Base-by-base conservation (phyloP, 2,329 filamentous ascomycete genomes). In the Lasiodiplodia citricola region DNA sequence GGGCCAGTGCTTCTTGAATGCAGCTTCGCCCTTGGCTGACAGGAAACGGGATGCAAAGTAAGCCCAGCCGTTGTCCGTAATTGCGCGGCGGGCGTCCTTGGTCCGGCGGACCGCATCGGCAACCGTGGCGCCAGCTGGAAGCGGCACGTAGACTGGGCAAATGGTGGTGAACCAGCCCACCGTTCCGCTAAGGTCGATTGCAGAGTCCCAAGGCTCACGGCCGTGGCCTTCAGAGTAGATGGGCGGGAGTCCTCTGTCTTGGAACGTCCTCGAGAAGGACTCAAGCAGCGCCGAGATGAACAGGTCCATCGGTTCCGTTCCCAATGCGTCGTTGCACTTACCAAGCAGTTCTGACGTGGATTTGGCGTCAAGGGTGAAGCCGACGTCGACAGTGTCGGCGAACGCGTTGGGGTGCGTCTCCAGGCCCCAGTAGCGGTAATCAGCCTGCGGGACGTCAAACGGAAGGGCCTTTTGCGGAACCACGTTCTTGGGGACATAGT, bases 341-440 rank as follows among this genome's bases (percentile, higher is more conserved):
- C 51, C 51, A 13, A 67, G 37, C 5, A 67, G 52, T 3, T 10
- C 44, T 5, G 77, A 77, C 2, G 78, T 77, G 47, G 76, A 75
- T 38, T 75, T 74, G 2, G 74, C 70, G 25, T 74, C 73, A 1
- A 80, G 70, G 47, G 75, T 69, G 35, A 82, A 74, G 1, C 74
- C 71, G 31, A 78, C 73, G 10, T 73, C 72, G n/a, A 78, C 72
- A 16, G 73, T 74, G 62, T 81, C 79, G 16, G 73, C 75, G 54
- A 76, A 77, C 21, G 77, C 44, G 58, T 82, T 81, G 11, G 70
- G 23, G 10, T 73, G 71, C 23, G 71, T 70, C 16, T 73, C 55
- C 74, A 83, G 78, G 8, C 74, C 80, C 80, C 80, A 82, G 68
- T 81, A 82, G 1, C 72, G 74, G 7, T 77, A 69, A 52, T 77